Evolutionary conservation across 805 yeast genomes (phyloP).

Genomic region (Cyberlindnera suaveolens): DNA sequence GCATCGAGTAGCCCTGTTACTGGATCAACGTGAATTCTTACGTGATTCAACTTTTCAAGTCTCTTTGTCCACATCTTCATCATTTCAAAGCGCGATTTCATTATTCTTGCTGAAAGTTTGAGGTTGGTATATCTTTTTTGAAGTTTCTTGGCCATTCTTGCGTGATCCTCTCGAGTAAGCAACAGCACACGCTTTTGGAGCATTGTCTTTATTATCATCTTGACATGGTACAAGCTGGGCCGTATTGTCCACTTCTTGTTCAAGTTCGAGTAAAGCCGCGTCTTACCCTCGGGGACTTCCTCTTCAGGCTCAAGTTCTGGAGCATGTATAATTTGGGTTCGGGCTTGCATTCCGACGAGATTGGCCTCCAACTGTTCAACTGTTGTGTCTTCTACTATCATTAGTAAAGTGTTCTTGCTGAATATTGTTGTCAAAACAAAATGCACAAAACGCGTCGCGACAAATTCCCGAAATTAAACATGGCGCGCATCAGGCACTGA

Average conservation of each 20-base stretch:
- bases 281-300: constrained; percentile 3
- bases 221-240: not conserved
- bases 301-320: not conserved
- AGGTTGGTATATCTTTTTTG: not conserved
- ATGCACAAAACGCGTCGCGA: no score
- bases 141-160: not conserved
- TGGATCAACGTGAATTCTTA: not conserved
- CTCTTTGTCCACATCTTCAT: not conserved
- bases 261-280: constrained; percentile 1
- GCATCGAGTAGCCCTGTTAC: not conserved
- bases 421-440: no score
- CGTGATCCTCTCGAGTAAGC: not conserved
- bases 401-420: no score
- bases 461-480: no score
- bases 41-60: not conserved
- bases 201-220: not conserved
- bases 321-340: no score
- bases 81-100: not conserved
- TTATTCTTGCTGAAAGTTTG: not conserved
- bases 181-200: no score
- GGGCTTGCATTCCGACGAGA: no score
- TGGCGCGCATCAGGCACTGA: not conserved
- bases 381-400: no score
- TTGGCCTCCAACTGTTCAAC: no score
- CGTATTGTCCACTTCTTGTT: constrained; percentile 1